Evolutionary conservation across 2,329 filamentous ascomycete genomes (phyloP).

Genomic region (Fusarium sp.): DNA sequence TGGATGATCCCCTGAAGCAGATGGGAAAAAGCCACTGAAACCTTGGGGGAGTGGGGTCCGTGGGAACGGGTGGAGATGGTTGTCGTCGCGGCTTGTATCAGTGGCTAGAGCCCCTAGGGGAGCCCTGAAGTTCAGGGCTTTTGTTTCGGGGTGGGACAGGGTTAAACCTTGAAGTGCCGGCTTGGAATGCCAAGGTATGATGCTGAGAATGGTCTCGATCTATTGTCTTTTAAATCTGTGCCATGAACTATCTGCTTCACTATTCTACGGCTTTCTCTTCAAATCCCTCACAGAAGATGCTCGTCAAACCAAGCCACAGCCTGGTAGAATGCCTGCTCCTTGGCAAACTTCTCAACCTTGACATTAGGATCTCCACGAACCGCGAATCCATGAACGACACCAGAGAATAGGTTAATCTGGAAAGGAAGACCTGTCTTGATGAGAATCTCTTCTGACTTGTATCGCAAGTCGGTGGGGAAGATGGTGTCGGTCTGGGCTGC

Average conservation of each 20-base stretch:
- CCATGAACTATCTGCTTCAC: slow-evolving; percentile 2
- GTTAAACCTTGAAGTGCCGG: slow-evolving; percentile 11
- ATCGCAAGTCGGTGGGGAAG: slow-evolving; percentile 67
- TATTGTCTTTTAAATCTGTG: background rate
- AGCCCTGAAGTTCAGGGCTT: slow-evolving; percentile 12
- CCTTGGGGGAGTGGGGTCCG: slow-evolving; percentile 27
- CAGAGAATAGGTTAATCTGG: slow-evolving; percentile 77
- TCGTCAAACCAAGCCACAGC: slow-evolving; percentile 81
- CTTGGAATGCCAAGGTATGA: background rate
- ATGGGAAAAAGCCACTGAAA: slow-evolving; percentile 26
- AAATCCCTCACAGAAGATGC: slow-evolving; percentile 39
- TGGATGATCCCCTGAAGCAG: slow-evolving; percentile 33
- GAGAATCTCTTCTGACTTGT: slow-evolving; percentile 71
- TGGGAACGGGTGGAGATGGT: slow-evolving; percentile 3
- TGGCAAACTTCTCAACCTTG: slow-evolving; percentile 71
- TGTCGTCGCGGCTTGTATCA: slow-evolving; percentile 18
- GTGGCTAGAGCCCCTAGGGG: slow-evolving; percentile 25
- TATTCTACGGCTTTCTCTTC: background rate
- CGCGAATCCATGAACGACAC: slow-evolving; percentile 79
- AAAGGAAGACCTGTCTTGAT: slow-evolving; percentile 66
- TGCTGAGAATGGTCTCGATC: background rate
- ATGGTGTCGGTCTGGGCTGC: slow-evolving; percentile 72
- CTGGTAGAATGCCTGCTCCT: slow-evolving; percentile 83
- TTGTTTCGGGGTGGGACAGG: slow-evolving; percentile 5
- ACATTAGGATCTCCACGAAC: slow-evolving; percentile 72